Percentiles rank a stretch among this genome's conserved stretches.
These are phyloP conservation scores for Backusella westeae DNA, from an alignment of 192 early-diverging fungal genomes.

Conservation along the genomic window DNA sequence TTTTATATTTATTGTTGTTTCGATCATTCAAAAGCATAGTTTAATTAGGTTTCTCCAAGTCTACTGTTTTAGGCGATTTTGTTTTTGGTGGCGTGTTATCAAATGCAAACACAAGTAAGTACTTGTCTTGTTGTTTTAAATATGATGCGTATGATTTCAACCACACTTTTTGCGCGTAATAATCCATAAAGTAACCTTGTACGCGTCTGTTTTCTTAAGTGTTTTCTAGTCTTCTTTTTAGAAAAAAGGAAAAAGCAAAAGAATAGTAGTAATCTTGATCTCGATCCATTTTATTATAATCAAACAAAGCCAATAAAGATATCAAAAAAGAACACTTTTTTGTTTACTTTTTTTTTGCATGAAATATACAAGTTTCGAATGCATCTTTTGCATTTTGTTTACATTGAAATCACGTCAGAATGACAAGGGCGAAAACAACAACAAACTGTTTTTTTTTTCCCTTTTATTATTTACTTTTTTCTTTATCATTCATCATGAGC, in stretches of 20 bases:
- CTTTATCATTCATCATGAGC: not conserved
- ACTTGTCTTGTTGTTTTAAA: not conserved
- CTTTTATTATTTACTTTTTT: not conserved
- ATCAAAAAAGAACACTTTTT: not conserved
- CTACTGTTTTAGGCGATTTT: too few relatives aligned
- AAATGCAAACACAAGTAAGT: too few relatives aligned
- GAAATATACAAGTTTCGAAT: not conserved
- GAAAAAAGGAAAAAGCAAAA: not conserved
- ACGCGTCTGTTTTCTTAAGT: not conserved
- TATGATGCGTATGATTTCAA: too few relatives aligned
- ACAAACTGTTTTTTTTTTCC: not conserved
- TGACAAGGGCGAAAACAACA: not conserved
- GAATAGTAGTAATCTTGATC: not conserved
- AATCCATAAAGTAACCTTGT: not conserved
- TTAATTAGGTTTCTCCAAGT: too few relatives aligned
- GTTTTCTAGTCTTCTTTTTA: not conserved
- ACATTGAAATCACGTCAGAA: not conserved
- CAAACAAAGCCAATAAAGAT: not conserved
- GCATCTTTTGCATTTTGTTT: not conserved
- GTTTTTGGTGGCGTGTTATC: too few relatives aligned
- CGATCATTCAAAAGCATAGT: too few relatives aligned
- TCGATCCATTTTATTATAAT: not conserved
- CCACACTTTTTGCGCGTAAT: not conserved
- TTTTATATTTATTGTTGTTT: too few relatives aligned
- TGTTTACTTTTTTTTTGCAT: not conserved